phyloP scores from a whole-genome alignment of 805 yeast species.

The Yamadazyma olivae region DNA sequence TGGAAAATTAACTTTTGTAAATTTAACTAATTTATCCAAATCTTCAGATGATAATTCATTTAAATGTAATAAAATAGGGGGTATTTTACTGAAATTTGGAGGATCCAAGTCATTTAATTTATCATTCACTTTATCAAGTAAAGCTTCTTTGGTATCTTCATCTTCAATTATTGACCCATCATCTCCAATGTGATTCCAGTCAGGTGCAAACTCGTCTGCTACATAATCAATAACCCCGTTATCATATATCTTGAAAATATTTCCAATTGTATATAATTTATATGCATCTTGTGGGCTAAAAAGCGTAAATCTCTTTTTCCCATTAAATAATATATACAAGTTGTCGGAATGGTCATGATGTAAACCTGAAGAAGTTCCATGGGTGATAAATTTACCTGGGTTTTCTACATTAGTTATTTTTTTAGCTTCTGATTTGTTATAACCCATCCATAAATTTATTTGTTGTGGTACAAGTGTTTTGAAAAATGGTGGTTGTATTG shows the following conservation, averaged over 20 bases:
- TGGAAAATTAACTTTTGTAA: constrained; percentile 47
- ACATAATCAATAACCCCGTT: constrained; percentile 69
- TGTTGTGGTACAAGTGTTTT: constrained; percentile 58
- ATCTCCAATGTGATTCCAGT: constrained; percentile 59
- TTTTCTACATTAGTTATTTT: constrained; percentile 16
- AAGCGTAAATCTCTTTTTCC: constrained; percentile 63
- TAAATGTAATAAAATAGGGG: constrained; percentile 60
- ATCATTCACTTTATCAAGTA: constrained; percentile 12
- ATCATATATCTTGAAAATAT: constrained; percentile 46
- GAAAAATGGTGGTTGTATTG: constrained; percentile 42
- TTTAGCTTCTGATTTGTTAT: constrained; percentile 10
- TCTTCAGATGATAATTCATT: constrained; percentile 29
- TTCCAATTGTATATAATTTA: constrained; percentile 63
- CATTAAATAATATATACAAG: constrained; percentile 58
- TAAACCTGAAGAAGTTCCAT: constrained; percentile 66
- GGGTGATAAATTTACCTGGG: constrained; percentile 45
- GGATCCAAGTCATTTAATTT: constrained; percentile 37
- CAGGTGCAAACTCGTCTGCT: constrained; percentile 50
- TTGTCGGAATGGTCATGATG: constrained; percentile 85
- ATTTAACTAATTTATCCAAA: constrained; percentile 21
- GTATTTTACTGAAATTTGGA: constrained; percentile 64
- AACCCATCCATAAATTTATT: constrained; percentile 73
- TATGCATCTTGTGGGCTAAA: constrained; percentile 62
- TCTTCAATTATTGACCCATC: constrained; percentile 61
- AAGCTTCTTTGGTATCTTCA: constrained; percentile 16